A percentile compares a stretch with the other conserved stretches of the same genome.
phyloP scores from a whole-genome alignment of 169 alveolate genomes.

The Amoebophrya sp. region DNA sequence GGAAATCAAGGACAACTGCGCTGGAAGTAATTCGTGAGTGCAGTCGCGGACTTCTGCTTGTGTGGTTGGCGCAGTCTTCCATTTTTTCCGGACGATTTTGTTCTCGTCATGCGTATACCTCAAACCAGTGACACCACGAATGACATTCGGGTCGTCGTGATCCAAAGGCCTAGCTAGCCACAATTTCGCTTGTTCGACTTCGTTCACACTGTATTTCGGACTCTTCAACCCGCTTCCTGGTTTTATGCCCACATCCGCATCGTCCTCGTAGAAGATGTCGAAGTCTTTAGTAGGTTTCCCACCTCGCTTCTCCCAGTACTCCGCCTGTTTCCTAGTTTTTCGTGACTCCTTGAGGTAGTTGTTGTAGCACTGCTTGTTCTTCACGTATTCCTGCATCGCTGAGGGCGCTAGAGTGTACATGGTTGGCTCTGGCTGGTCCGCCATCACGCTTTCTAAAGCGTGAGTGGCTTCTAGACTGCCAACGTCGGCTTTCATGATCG shows the following conservation, averaged over 20 bases:
- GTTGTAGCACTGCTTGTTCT: slow-evolving; percentile 2
- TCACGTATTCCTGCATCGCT: slow-evolving; percentile 17
- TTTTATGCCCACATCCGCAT: neutral
- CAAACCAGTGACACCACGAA: neutral
- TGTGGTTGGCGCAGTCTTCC: neutral
- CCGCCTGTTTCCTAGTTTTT: neutral
- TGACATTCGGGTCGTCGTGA: neutral
- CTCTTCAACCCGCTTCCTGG: neutral
- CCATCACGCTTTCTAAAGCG: neutral
- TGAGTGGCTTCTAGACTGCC: neutral
- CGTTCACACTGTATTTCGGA: neutral
- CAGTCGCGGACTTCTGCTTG: slow-evolving; percentile 17
- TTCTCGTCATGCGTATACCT: neutral
- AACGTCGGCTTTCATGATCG: slow-evolving; percentile 14
- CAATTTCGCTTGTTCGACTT: neutral
- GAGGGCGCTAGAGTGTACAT: slow-evolving; percentile 3
- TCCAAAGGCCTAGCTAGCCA: slow-evolving; percentile 1
- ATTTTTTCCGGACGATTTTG: neutral
- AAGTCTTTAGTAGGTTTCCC: neutral
- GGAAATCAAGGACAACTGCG: neutral
- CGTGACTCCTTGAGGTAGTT: neutral
- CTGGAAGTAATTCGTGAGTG: neutral
- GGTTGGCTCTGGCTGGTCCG: slow-evolving; percentile 21
- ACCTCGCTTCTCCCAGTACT: slow-evolving; percentile 3
- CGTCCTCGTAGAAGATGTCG: slow-evolving; percentile 20